Evolutionary conservation across 176 grass and related monocot species (phyloP).

Genomic region (bread wheat (Triticum aestivum)): IWGSC_CS_RefSeq_v2.1 NC_057809.1:115427585-115428084

Average conservation of each 20-base stretch:
- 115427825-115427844: too few species aligned
- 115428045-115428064: too few species aligned
- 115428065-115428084: too few species aligned
- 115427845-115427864: too few species aligned
- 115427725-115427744: not conserved
- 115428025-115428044: too few species aligned
- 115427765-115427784: too few species aligned
- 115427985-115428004: not conserved
- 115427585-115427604: not conserved
- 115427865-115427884: not conserved
- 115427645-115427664: constrained; percentile 65
- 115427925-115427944: constrained; percentile 56
- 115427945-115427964: constrained; percentile 66
- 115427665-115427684: constrained; percentile 58
- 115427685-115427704: constrained; percentile 65
- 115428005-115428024: too few species aligned
- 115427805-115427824: too few species aligned
- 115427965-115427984: constrained; percentile 63
- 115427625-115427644: constrained; percentile 74
- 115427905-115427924: constrained; percentile 65
- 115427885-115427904: constrained; percentile 74
- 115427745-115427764: too few species aligned
- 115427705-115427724: constrained; percentile 63
- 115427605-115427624: not conserved
- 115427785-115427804: too few species aligned